Conservation (phyloP, 768 basidiomycete genomes). For the Leccinellum luteum region DNA sequence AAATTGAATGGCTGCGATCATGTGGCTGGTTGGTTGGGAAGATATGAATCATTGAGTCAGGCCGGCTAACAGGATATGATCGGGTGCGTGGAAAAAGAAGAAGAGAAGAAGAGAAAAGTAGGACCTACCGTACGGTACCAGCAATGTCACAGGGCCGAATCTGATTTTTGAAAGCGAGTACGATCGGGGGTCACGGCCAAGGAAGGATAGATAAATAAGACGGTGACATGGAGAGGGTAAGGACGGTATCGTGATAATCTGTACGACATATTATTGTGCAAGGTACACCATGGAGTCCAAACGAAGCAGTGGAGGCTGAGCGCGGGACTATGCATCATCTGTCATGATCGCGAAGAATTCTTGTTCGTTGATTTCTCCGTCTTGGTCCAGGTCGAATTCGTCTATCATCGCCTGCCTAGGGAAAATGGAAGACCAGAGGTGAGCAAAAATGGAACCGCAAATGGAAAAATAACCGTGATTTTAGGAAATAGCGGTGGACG, state of each 20-base stretch:
- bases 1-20: constrained; percentile 19
- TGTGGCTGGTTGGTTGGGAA: constrained; percentile 16
- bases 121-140: neutral
- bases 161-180: neutral
- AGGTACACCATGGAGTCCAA: neutral
- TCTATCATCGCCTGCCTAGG: constrained; percentile 99
- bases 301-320: neutral
- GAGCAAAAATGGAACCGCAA: constrained; percentile 28
- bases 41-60: constrained; percentile 13
- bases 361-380: constrained; percentile 94
- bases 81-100: constrained; percentile 19
- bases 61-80: constrained; percentile 9
- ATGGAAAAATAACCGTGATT: constrained; percentile 12
- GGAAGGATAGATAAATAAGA: constrained; percentile 18
- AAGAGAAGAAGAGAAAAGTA: neutral
- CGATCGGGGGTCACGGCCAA: constrained; percentile 23
- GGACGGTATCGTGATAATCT: constrained; percentile 10
- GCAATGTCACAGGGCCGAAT: neutral
- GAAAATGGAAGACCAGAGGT: constrained; percentile 29
- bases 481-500: constrained; percentile 26
- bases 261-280: neutral
- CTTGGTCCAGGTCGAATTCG: constrained; percentile 98
- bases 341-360: constrained; percentile 98
- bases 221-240: neutral
- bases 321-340: constrained; percentile 65